phyloP scores from a whole-genome alignment of 2,329 filamentous ascomycete species.

The Cercospora sp. region DNA sequence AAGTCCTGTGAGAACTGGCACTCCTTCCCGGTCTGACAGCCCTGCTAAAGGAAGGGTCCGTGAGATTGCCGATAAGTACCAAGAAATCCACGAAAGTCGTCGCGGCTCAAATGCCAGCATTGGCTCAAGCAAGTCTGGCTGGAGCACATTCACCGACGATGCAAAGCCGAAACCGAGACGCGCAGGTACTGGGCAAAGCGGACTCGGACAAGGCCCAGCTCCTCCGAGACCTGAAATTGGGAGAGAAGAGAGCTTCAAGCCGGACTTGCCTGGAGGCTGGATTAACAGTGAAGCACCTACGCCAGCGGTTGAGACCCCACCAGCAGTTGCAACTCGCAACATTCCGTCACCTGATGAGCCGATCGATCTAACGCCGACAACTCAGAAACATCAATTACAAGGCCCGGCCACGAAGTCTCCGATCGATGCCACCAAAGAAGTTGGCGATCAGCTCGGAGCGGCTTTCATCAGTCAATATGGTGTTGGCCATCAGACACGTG shows the following conservation, averaged over 20 bases:
- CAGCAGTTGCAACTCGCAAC: constrained; percentile 17
- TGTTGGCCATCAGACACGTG: constrained; percentile 36
- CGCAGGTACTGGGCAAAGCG: constrained; percentile 23
- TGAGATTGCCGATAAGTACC: constrained; percentile 54
- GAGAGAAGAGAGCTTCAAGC: constrained; percentile 45
- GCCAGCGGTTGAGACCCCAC: constrained; percentile 40
- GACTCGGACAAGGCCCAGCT: constrained; percentile 11
- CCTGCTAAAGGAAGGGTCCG: constrained; percentile 53
- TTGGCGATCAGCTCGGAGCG: constrained; percentile 52
- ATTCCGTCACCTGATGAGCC: constrained; percentile 24
- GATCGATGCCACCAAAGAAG: constrained; percentile 49
- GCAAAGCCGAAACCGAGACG: constrained; percentile 21
- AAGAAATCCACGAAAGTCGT: constrained; percentile 43
- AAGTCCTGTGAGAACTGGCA: constrained; percentile 16
- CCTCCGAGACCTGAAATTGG: constrained; percentile 22
- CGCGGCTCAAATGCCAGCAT: constrained; percentile 45
- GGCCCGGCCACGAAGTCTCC: constrained; percentile 14
- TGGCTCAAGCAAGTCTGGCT: constrained; percentile 47
- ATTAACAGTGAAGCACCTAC: constrained; percentile 50
- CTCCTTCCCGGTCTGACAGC: constrained; percentile 28
- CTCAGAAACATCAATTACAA: constrained; percentile 28
- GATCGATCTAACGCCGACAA: constrained; percentile 40
- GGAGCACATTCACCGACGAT: constrained; percentile 35
- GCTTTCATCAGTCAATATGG: constrained; percentile 47
- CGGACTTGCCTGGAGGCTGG: constrained; percentile 56